Evolutionary conservation across 2,329 filamentous ascomycete genomes (phyloP).

Genomic region (Thermomyces lanuginosus): DNA sequence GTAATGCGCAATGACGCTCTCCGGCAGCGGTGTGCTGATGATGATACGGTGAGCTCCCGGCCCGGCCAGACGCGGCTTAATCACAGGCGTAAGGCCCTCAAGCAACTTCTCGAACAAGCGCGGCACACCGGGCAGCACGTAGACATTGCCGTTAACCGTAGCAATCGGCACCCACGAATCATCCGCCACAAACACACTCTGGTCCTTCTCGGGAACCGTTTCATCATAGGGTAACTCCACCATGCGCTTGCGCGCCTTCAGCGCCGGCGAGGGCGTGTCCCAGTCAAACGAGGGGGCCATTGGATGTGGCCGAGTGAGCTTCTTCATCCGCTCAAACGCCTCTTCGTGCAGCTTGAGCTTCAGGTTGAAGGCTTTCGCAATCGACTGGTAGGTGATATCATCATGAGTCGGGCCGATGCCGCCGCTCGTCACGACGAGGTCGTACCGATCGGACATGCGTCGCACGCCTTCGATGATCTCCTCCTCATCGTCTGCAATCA

Average conservation of each 20-base stretch:
- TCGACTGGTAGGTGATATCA: conserved; percentile 91
- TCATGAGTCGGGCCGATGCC: conserved; percentile 98
- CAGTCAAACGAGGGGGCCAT: conserved; percentile 64
- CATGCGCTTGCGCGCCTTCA: conserved; percentile 78
- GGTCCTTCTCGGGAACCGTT: conserved; percentile 45
- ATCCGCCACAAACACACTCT: conserved; percentile 63
- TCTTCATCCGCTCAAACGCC: conserved; percentile 69
- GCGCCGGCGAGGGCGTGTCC: conserved; percentile 62
- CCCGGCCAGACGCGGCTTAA: conserved; percentile 58
- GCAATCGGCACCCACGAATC: conserved; percentile 81
- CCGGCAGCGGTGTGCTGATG: conserved; percentile 72
- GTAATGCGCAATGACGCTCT: conserved; percentile 71
- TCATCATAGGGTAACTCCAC: conserved; percentile 67
- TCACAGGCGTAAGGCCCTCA: conserved; percentile 53
- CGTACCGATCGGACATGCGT: conserved; percentile 77
- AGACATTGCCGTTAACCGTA: conserved; percentile 81
- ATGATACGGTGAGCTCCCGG: conserved; percentile 62
- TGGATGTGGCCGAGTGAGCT: conserved; percentile 55
- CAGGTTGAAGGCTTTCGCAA: conserved; percentile 74
- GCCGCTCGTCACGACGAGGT: conserved; percentile 88
- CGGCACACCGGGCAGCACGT: conserved; percentile 84
- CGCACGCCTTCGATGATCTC: conserved; percentile 79
- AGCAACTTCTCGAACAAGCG: conserved; percentile 66
- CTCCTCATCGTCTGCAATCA: conserved; percentile 78
- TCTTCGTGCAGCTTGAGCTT: conserved; percentile 60